Evolutionary conservation across 2,329 filamentous ascomycete species (phyloP).

Genomic region (Chaetomium olivaceum): DNA sequence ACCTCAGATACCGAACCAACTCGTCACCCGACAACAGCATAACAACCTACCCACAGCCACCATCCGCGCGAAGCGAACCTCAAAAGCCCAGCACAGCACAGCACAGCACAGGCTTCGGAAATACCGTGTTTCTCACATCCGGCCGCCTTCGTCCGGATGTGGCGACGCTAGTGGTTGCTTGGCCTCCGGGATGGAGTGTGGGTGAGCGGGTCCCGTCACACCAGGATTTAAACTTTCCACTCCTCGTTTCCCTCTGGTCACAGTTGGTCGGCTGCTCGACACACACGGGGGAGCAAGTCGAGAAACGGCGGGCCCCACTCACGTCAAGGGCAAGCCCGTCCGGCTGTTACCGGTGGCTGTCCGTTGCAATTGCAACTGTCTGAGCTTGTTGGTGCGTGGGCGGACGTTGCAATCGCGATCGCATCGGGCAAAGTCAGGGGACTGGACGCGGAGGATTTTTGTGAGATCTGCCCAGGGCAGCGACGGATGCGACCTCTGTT

Average conservation of each 20-base stretch:
- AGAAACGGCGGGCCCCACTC: slow-evolving; percentile 12
- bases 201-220: slow-evolving; percentile 20
- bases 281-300: not conserved
- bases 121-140: not conserved
- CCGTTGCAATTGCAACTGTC: slow-evolving; percentile 29
- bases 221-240: slow-evolving; percentile 31
- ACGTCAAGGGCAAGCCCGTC: slow-evolving; percentile 15
- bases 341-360: slow-evolving; percentile 35
- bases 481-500: slow-evolving; percentile 29
- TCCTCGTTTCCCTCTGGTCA: slow-evolving; percentile 20
- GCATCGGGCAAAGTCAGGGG: slow-evolving; percentile 38
- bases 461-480: slow-evolving; percentile 34
- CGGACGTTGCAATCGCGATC: slow-evolving; percentile 37
- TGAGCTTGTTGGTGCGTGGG: slow-evolving; percentile 27
- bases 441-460: slow-evolving; percentile 29
- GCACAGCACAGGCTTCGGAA: not conserved
- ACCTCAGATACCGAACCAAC: too few species aligned
- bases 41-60: not conserved
- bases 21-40: not conserved
- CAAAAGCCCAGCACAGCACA: slow-evolving; percentile 1
- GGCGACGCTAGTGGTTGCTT: slow-evolving; percentile 19
- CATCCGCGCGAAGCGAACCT: not conserved
- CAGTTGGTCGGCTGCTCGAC: slow-evolving; percentile 5
- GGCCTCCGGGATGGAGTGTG: slow-evolving; percentile 17
- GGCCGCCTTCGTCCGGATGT: slow-evolving; percentile 10